Evolutionary conservation across 2,329 filamentous ascomycete species (phyloP), one percentile per base, ranked within the genome.

Genomic region (Nakataea oryzae): DNA sequence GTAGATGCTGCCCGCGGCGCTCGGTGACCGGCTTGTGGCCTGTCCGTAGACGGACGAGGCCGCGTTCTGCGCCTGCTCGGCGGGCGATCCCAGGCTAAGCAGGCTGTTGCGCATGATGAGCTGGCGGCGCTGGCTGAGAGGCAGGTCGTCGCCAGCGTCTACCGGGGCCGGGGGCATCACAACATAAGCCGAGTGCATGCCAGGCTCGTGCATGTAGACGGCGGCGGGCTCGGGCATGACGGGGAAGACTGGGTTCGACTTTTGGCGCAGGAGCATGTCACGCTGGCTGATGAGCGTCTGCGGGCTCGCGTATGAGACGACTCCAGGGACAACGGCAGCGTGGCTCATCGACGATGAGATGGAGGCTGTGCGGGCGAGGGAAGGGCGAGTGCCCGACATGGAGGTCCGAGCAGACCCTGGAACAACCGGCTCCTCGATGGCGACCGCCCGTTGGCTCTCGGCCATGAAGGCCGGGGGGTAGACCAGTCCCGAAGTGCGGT

Each of bases 71-170:
- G n/a, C 11, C 7, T 50, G 21, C 17, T 50, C 41, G 5, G 64
- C 59, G 21, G 66, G 63, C 0, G 57, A 59, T 9, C 21, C 27
- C 68, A 73, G 54, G 64, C 67, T 67, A 65, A 74, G 71, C 58
- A 76, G 65, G 67, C 78, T 81, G 65, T 71, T 79, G 55, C 82
- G 83, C 62, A 89, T 84, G 62, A 89, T 84, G 30, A 89, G 72
- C 57, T 83, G 75, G 62, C 81, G 82, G 56, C 89, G 86, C 67
- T 89, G 84, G 55, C 85, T 88, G 24, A 95, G 79, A 0, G 90
- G 87, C 66, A 93, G 79, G 62, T 92, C 84, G 64, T 93, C 90
- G 1, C 80, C 12, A 76, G 66, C 84, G 2, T 50, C 82, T 30
- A 32, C 32, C 24, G 60, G 30, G 2, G 63, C 30, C 28, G 47